Evolutionary conservation across 2,329 filamentous ascomycete species (phyloP), one percentile per base, ranked within the genome.

Genomic region (Pestalotiopsis sp.): DNA sequence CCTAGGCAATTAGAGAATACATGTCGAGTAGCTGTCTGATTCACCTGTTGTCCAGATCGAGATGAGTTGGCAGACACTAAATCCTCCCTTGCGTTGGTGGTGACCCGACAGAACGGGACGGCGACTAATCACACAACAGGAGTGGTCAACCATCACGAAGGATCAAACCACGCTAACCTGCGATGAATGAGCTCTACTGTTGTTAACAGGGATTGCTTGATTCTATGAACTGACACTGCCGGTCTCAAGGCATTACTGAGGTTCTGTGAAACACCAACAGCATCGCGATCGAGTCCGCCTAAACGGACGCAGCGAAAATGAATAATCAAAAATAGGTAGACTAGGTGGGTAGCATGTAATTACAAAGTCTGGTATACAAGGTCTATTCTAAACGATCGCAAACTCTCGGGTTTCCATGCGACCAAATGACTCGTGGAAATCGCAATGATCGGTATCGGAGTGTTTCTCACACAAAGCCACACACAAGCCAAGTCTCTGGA

Each of bases 41-140:
- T 17, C 44, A 52, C 7, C 20, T 39, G n/a, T 39, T 39, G 14
- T 13, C 55, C 14, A 35, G 14, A 6, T 20, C 7, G 2, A 39
- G n/a, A 39, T 35, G 24, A 61, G 58, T 61, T 61, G 58, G 58
- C 35, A 35, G 10, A 20, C 58, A 38, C 22, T n/a, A 22, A 13
- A 4, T n/a, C 14, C n/a, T 35, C 35, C 58, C 58, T 61, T 61
- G 58, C n/a, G 24, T 35, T 26, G 35, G 24, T 39, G 14, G 4
- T 35, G 24, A 56, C 35, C 64, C 64, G 64, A 60, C 38, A 48
- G 64, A 60, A 6, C 48, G 64, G 64, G n/a, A 58, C 55, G 57
- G 65, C 65, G 65, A 61, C 35, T 61, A 66, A 66, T 55, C 65
- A 39, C 22, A 35, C 56, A 39, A 26, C 39, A 13, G 24, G 58